Percentiles rank a stretch among this genome's conserved stretches.
These are phyloP conservation scores for Coemansia sp. DNA, from an alignment of 192 early-diverging fungal species.

Conservation along the genomic window DNA sequence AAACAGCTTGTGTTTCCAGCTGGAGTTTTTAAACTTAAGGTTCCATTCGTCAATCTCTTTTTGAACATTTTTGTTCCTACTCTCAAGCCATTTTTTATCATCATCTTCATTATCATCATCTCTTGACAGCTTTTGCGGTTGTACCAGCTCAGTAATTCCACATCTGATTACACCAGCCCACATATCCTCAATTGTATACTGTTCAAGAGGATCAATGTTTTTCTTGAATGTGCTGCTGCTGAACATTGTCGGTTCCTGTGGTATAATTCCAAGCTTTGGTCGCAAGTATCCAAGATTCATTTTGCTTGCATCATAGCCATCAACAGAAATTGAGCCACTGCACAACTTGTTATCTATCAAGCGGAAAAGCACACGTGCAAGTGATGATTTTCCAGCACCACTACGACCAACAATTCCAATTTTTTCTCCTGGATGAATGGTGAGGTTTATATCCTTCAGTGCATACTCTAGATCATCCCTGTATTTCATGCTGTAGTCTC, in stretches of 20 bases:
- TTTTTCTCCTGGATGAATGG: slow-evolving; percentile 36
- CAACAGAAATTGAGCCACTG: slow-evolving; percentile 64
- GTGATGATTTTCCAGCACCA: slow-evolving; percentile 77
- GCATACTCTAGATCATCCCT: slow-evolving; percentile 46
- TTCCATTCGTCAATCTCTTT: background rate
- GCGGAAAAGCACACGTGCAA: slow-evolving; percentile 69
- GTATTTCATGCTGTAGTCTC: slow-evolving; percentile 59
- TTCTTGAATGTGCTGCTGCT: slow-evolving; percentile 65
- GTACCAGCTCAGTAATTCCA: background rate
- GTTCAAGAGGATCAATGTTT: slow-evolving; percentile 78
- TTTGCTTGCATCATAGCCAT: slow-evolving; percentile 64
- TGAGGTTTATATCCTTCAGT: slow-evolving; percentile 34
- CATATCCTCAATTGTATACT: slow-evolving; percentile 65
- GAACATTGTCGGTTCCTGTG: slow-evolving; percentile 38
- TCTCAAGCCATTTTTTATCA: slow-evolving; percentile 52
- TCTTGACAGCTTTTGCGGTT: slow-evolving; percentile 4
- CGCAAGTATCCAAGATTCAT: slow-evolving; percentile 57
- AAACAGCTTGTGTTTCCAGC: slow-evolving; percentile 6
- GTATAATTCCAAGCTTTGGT: slow-evolving; percentile 6
- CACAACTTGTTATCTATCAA: slow-evolving; percentile 52
- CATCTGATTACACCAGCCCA: slow-evolving; percentile 60
- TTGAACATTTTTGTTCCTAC: slow-evolving; percentile 49
- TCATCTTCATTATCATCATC: background rate
- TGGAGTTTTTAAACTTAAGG: background rate
- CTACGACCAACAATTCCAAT: slow-evolving; percentile 37